Evolutionary conservation across 768 basidiomycete species (phyloP).

Genomic region (Suillus decipiens): DNA sequence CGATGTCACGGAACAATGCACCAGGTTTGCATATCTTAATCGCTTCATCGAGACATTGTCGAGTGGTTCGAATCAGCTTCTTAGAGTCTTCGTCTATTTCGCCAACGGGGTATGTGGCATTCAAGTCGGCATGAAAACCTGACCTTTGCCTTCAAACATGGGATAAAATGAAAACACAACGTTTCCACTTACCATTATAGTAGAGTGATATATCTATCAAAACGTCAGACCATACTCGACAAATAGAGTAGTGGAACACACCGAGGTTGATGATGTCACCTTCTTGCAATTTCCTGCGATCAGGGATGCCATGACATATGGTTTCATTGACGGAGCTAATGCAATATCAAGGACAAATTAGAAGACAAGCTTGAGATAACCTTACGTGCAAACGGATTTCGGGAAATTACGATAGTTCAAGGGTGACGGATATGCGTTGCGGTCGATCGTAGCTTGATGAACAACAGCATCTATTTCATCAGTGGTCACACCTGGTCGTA

Average conservation of each 20-base stretch:
- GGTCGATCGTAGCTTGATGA: conserved; percentile 87
- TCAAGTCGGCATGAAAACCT: conserved; percentile 93
- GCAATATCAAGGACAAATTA: conserved; percentile 9
- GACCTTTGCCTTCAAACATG: conserved; percentile 3
- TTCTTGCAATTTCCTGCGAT: conserved; percentile 77
- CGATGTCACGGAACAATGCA: conserved; percentile 83
- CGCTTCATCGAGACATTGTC: conserved; percentile 82
- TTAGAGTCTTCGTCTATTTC: conserved; percentile 80
- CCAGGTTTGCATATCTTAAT: conserved; percentile 96
- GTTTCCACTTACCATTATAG: conserved; percentile 59
- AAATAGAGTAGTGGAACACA: conserved; percentile 31
- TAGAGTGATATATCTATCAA: conserved; percentile 74
- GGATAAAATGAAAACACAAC: not conserved
- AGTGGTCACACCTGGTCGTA: conserved; percentile 92
- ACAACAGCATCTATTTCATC: conserved; percentile 94
- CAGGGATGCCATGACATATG: conserved; percentile 97
- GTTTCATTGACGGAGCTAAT: conserved; percentile 88
- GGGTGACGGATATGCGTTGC: conserved; percentile 92
- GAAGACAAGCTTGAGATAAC: conserved; percentile 19
- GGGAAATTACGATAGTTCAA: conserved; percentile 90
- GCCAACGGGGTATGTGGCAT: conserved; percentile 91
- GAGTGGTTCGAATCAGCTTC: conserved; percentile 80
- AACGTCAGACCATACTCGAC: conserved; percentile 20
- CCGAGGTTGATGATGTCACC: conserved; percentile 98
- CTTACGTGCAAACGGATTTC: conserved; percentile 96